phyloP scores from a whole-genome alignment of 108 stramenopile genomes.

The Nitzschia inconspicua region DNA sequence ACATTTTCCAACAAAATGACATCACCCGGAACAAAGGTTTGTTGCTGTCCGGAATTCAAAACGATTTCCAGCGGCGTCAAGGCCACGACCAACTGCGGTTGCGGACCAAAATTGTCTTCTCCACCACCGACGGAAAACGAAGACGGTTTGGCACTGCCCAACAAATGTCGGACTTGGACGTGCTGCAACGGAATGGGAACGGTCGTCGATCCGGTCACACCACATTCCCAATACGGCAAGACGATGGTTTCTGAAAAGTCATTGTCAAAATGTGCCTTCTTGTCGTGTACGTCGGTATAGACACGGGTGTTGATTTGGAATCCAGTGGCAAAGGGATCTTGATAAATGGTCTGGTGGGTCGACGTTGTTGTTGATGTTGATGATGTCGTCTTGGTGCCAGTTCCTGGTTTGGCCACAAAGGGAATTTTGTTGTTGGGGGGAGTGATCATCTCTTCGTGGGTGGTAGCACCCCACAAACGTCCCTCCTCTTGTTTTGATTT shows the following conservation, averaged over 20 bases:
- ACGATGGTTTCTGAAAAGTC: constrained; percentile 1
- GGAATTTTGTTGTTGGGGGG: neutral
- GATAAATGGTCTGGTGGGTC: neutral
- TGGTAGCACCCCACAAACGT: too few species aligned
- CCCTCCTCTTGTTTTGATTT: too few species aligned
- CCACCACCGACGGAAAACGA: constrained; percentile 2
- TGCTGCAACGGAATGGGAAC: constrained; percentile 31
- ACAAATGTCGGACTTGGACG: constrained; percentile 42
- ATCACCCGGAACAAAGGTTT: constrained; percentile 36
- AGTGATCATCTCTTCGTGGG: too few species aligned
- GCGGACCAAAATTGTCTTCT: constrained; percentile 13
- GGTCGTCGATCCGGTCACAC: constrained; percentile 36
- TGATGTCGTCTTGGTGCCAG: too few species aligned
- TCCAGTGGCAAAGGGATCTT: constrained; percentile 36
- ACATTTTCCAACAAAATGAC: constrained; percentile 54
- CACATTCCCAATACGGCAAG: constrained; percentile 56
- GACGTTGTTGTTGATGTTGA: neutral
- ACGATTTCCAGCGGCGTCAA: constrained; percentile 32
- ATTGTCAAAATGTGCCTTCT: constrained; percentile 48
- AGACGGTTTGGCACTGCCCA: constrained; percentile 9
- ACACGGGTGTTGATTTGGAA: constrained; percentile 41
- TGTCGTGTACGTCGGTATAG: constrained; percentile 51
- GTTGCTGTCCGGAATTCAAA: constrained; percentile 36
- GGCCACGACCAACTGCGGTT: constrained; percentile 40
- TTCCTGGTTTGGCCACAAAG: too few species aligned